phyloP scores from a whole-genome alignment of 441 rosid species.

The Brassica balearica region DNA sequence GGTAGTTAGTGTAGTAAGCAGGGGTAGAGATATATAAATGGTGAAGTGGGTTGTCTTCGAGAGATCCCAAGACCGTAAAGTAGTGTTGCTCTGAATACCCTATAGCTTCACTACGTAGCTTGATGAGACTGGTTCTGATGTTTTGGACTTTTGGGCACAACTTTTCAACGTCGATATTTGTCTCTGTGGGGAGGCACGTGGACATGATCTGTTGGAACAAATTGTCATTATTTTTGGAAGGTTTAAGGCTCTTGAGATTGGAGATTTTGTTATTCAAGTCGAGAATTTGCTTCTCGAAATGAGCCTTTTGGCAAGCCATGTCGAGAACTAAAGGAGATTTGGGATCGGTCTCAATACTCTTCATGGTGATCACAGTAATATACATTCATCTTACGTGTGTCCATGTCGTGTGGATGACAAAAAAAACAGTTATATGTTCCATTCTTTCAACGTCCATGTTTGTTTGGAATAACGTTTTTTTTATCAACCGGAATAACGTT shows the following conservation, averaged over 20 bases:
- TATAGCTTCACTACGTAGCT: conserved; percentile 46
- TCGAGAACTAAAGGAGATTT: not conserved
- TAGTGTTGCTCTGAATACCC: conserved; percentile 46
- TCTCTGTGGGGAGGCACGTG: conserved; percentile 38
- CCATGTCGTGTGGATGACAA: not conserved
- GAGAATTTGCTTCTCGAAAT: conserved; percentile 1
- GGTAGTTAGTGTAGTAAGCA: conserved; percentile 46
- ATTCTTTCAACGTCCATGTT: not conserved
- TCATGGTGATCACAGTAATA: not conserved
- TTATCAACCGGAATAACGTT: not conserved
- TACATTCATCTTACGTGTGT: not conserved
- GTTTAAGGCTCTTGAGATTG: conserved; percentile 43
- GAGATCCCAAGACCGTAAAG: conserved; percentile 39
- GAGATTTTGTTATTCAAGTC: conserved; percentile 15
- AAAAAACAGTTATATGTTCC: not conserved
- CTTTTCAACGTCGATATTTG: conserved; percentile 34
- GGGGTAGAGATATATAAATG: conserved; percentile 47
- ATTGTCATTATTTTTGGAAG: conserved; percentile 39
- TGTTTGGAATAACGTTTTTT: not conserved
- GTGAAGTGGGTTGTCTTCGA: conserved; percentile 42
- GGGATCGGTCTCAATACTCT: not conserved
- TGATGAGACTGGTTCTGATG: conserved; percentile 42
- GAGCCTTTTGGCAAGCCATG: conserved; percentile 14
- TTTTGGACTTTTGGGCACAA: conserved; percentile 41
- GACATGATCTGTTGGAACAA: conserved; percentile 45